Evolutionary conservation across 371 early-diverging fungal species (phyloP), one percentile per base, ranked within the genome.

Genomic region (Circinella umbellata): DNA sequence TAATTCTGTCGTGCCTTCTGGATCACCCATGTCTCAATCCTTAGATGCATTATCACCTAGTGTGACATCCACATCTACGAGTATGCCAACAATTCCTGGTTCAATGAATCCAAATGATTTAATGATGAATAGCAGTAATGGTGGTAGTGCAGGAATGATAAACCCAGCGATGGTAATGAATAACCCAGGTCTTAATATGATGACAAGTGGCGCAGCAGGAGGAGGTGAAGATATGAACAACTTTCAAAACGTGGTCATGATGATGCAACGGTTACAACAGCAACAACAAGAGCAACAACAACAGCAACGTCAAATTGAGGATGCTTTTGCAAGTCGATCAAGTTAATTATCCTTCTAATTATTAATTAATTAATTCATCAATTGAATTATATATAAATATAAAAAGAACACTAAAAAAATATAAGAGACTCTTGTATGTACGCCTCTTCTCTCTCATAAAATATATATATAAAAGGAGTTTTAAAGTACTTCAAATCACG

Each of bases 181-280:
- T 38, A 67, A 61, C 48, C 42, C 63, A 1, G 63, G 57, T 10
- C 46, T 36, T 11, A 64, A 64, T 18, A 64, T 53, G 54, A 64
- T 64, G 65, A 48, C 48, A 27, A 46, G 27, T 38, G 65, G 65
- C 0, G 62, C 9, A 5, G 39, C 62, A 15, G 62, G 62, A n/a
- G 67, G 61, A 27, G 61, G 51, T 13, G 68, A 69, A 37, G 78
- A 77, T 51, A 64, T 64, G 53, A 64, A 35, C 36, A 77, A 75
- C 46, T 77, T 73, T 51, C 69, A 69, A 18, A 77, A 79, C 64
- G 75, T 77, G n/a, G 71, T 79, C 66, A 70, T 77, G 67, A 76
- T 79, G 80, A 79, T 79, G 80, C 80, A 79, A 42, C 70, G 77
- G 60, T 69, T 79, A 67, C 80, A 79, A 66, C 73, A 79, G 42